phyloP scores from a whole-genome alignment of 2,329 filamentous ascomycete species.

The Byssothecium circinans region DNA sequence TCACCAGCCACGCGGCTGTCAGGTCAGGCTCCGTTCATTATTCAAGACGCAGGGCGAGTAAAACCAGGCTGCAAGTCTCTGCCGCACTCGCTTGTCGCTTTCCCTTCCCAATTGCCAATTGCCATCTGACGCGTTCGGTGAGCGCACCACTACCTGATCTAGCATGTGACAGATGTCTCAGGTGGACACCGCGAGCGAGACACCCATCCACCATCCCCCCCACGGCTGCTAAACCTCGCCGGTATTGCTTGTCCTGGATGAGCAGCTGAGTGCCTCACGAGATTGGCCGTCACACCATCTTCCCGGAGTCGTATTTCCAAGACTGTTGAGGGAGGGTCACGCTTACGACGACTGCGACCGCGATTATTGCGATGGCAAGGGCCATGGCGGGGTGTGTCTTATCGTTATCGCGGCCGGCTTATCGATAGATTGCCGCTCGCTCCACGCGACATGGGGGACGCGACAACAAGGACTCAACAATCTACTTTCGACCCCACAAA shows the following conservation, averaged over 20 bases:
- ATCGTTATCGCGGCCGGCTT: conserved; percentile 27
- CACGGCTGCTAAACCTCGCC: too few species aligned
- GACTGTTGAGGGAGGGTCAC: conserved; percentile 17
- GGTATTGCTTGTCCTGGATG: too few species aligned
- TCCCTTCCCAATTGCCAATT: conserved; percentile 19
- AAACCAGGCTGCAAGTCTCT: conserved; percentile 35
- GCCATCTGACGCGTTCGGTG: conserved; percentile 14
- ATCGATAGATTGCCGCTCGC: conserved; percentile 20
- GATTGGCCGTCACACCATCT: conserved; percentile 33
- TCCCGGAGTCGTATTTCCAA: not conserved
- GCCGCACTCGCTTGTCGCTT: conserved; percentile 20
- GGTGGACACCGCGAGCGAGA: conserved; percentile 21
- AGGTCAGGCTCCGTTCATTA: conserved; percentile 20
- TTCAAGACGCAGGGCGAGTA: conserved; percentile 24
- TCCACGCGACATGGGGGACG: too few species aligned
- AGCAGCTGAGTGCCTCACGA: conserved; percentile 33
- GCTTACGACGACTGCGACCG: conserved; percentile 12
- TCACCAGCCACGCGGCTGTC: conserved; percentile 35
- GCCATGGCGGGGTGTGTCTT: conserved; percentile 14
- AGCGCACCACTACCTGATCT: conserved; percentile 12
- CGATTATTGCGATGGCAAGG: too few species aligned
- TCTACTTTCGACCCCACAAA: conserved; percentile 4
- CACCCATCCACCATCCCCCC: conserved; percentile 11
- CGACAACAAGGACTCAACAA: conserved; percentile 2
- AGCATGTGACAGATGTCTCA: conserved; percentile 39